Evolutionary conservation across 495 filamentous ascomycete species (phyloP), one percentile per base, ranked within the genome.

Genomic region (Trypethelium eluteriae): DNA sequence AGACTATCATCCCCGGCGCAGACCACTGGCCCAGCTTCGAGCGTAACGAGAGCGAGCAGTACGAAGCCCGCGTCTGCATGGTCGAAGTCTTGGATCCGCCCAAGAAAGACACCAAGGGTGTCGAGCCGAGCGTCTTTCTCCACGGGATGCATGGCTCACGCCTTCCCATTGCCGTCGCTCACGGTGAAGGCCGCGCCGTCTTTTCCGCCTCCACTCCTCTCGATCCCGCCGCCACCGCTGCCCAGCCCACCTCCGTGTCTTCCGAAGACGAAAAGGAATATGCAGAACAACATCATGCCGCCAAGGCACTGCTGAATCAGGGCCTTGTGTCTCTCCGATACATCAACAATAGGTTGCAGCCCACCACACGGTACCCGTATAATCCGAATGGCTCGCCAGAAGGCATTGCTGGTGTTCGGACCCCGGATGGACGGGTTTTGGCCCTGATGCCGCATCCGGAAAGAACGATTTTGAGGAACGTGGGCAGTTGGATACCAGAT

Each of bases 401-500:
- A 49, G 94, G 92, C 74, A 88, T 98, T 70, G 89, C 94, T 2
- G 93, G 87, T 70, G 85, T 98, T 1, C 82, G 86, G 57, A 93
- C 84, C 70, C 80, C 78, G 63, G 88, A 97, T 74, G 94, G 94
- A 2, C 85, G 94, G 68, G 91, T 96, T 0, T 72, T 98, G 71
- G 93, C 91, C 10, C 86, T 97, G 80, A 98, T 98, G 93, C 94
- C 94, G 71, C 93, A 97, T 78, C 92, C 93, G 9, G 93, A 98
- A 79, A 84, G 93, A 5, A 96, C 92, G n/a, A 84, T 96, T 39
- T 77, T 96, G 79, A 86, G 82, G 67, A 89, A 92, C 69, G 87
- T 92, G 69, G 88, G 82, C 39, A 93, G 90, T 74, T 97, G 86
- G 71, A 74, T 89, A 62, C 89, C 91, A 11, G 75, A 80, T 38